A percentile compares a stretch with the other conserved stretches of the same genome.
These are phyloP conservation scores for Tritrichomonas musculus DNA, from an alignment of 208 protist genomes.

Conservation along the genomic window DNA sequence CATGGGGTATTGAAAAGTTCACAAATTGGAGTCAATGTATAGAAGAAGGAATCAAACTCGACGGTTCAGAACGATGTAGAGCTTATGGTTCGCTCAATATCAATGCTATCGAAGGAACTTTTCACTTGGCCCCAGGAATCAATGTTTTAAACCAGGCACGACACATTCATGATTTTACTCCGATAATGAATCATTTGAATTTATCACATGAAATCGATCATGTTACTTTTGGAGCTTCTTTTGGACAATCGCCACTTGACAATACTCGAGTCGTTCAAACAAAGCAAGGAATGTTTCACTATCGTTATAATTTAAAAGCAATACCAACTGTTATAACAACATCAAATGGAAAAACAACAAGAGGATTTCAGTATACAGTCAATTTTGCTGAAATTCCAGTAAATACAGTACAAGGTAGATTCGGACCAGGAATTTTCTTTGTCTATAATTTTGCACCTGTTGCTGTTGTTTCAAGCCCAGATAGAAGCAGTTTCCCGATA, in stretches of 20 bases:
- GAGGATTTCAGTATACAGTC: background rate
- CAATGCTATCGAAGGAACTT: slow-evolving; percentile 1
- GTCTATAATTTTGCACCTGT: slow-evolving; percentile 6
- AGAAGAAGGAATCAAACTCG: background rate
- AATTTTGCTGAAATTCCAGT: slow-evolving; percentile 23
- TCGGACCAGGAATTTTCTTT: slow-evolving; percentile 18
- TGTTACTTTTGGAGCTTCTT: background rate
- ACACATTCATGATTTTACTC: background rate
- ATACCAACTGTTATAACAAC: background rate
- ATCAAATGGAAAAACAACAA: background rate
- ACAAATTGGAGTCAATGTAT: background rate
- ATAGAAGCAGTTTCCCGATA: background rate
- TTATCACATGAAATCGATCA: slow-evolving; percentile 9
- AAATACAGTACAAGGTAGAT: background rate
- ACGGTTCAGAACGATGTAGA: background rate
- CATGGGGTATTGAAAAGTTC: background rate
- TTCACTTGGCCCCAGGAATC: slow-evolving; percentile 1
- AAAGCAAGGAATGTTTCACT: background rate
- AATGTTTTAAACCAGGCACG: background rate
- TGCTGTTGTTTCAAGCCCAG: background rate
- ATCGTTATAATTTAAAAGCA: slow-evolving; percentile 16
- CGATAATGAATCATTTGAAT: background rate
- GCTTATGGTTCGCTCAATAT: background rate
- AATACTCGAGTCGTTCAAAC: background rate
- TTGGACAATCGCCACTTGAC: background rate